Conservation (phyloP, 108 stramenopile genomes). For the Skeletonema costatum region DNA sequence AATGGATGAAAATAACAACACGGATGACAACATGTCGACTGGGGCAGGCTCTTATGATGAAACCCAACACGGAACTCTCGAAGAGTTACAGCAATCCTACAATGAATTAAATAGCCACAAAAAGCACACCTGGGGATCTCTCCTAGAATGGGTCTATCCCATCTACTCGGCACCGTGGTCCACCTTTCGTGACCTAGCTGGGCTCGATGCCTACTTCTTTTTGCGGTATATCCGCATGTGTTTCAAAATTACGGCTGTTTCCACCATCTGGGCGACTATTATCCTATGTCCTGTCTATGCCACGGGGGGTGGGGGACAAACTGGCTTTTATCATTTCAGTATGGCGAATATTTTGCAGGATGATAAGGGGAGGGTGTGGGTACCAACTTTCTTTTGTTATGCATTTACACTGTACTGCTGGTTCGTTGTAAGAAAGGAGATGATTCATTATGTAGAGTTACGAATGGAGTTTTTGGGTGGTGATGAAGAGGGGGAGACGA, state of each 20-base stretch:
- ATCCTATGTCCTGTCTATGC: constrained; percentile 77
- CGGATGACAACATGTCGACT: background rate
- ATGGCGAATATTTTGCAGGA: constrained; percentile 76
- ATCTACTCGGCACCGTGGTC: constrained; percentile 45
- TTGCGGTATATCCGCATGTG: constrained; percentile 87
- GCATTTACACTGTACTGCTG: constrained; percentile 79
- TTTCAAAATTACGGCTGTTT: constrained; percentile 77
- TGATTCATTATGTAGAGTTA: constrained; percentile 85
- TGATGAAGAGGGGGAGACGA: constrained; percentile 45
- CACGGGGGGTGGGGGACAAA: constrained; percentile 62
- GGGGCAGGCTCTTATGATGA: background rate
- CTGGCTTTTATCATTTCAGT: constrained; percentile 85
- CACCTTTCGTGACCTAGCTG: constrained; percentile 53
- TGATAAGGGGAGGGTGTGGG: constrained; percentile 77
- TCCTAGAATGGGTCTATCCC: constrained; percentile 38
- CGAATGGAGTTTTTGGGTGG: constrained; percentile 73
- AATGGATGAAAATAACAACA: background rate
- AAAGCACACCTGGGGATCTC: background rate
- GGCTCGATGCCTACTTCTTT: constrained; percentile 94
- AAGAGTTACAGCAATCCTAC: background rate
- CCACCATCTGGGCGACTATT: constrained; percentile 76
- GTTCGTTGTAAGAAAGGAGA: constrained; percentile 86
- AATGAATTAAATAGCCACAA: background rate
- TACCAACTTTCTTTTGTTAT: constrained; percentile 86
- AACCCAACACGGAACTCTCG: background rate